Evolutionary conservation across 106 monocot species (phyloP), one percentile per base, ranked within the genome.

Genomic region (Agapanthus africanus): DNA sequence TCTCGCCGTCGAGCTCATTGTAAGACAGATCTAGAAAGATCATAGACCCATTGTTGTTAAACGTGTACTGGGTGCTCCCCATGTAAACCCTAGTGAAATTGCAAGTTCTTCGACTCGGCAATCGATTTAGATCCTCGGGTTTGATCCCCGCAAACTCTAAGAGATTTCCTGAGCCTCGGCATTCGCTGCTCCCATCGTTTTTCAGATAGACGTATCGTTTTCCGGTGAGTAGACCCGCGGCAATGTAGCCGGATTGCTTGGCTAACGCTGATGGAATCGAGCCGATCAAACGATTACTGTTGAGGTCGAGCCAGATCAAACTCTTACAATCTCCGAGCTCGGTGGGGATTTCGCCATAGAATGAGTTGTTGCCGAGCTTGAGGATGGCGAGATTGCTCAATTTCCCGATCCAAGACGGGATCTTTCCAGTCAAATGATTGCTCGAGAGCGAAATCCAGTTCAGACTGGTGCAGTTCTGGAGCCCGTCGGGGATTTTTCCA

Each of bases 21-120:
- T 87, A 94, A 5, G 94, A 94, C 23, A 94, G 76, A 66, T 94
- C 94, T 14, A 94, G 76, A 51, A 94, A 94, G 47, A 94, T 87
- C 79, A 90, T 90, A 11, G 94, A 85, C 15, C 94, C 94, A 72
- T 94, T 94, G 80, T 94, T 82, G 76, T 85, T 87, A 83, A 94
- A 94, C 6, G 94, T 94, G 69, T 87, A 87, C 66, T 80, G 78
- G 0, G 90, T 85, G 76, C 68, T 87, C 18, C 94, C 94, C 80
- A 85, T 85, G 68, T 94, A 94, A 22, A 90, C 78, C 64, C 90
- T 71, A 4, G 87, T 90, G 79, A 90, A 94, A 66, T 90, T 94
- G 77, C 94, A 94, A 62, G 80, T 63, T 68, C 67, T 77, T 30
- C 78, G 71, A 38, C 82, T 87, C 18, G 84, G 74, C 63, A 89